Conservation (phyloP, 1,284 basidiomycete species). For the Mycena citricolor region DNA sequence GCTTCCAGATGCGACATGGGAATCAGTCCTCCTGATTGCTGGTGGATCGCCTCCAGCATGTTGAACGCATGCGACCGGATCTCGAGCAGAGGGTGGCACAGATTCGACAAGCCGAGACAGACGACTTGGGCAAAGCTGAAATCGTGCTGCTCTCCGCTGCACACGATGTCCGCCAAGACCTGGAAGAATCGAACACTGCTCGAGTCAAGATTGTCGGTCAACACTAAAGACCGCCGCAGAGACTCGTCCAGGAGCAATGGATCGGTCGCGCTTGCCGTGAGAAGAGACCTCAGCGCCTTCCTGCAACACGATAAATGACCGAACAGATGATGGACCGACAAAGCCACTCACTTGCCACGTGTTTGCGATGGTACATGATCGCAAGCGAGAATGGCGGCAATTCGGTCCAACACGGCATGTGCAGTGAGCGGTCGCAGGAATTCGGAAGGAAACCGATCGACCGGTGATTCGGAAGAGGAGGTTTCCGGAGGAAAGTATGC, state of each 20-base stretch:
- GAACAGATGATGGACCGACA: neutral
- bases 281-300: slow-evolving; percentile 76
- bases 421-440: slow-evolving; percentile 54
- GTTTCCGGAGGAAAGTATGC: slow-evolving; percentile 75
- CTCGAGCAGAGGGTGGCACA: slow-evolving; percentile 71
- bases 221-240: slow-evolving; percentile 72
- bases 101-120: slow-evolving; percentile 84
- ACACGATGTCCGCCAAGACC: slow-evolving; percentile 74
- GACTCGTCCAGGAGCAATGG: slow-evolving; percentile 67
- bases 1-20: slow-evolving; percentile 75
- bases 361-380: slow-evolving; percentile 48
- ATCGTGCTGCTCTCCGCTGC: slow-evolving; percentile 53
- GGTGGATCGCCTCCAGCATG: slow-evolving; percentile 74
- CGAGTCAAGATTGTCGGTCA: slow-evolving; percentile 50
- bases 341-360: slow-evolving; percentile 59
- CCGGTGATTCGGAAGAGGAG: slow-evolving; percentile 57
- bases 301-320: slow-evolving; percentile 39
- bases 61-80: slow-evolving; percentile 80
- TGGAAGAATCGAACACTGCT: slow-evolving; percentile 75
- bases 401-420: slow-evolving; percentile 55
- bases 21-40: slow-evolving; percentile 58
- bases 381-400: slow-evolving; percentile 67
- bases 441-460: slow-evolving; percentile 51
- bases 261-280: slow-evolving; percentile 63
- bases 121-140: slow-evolving; percentile 77